These are phyloP conservation scores for Pythium dissotocum DNA, from an alignment of 352 stramenopile genomes.

Conservation along the genomic window DNA sequence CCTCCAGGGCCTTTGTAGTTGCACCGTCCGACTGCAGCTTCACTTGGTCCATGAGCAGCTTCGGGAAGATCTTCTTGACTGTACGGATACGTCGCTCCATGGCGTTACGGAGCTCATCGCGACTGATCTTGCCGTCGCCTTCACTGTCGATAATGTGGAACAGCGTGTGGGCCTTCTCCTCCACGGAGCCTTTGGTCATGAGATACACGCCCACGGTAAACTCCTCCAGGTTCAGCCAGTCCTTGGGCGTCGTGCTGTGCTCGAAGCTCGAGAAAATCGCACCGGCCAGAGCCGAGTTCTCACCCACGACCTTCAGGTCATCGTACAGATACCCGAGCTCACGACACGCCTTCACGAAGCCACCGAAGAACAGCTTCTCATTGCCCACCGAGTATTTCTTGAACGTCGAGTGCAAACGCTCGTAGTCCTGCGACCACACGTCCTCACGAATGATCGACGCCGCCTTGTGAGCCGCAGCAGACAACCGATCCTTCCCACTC, in stretches of 20 bases:
- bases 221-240: slow-evolving; percentile 76
- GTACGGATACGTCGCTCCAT: slow-evolving; percentile 72
- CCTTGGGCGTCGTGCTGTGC: slow-evolving; percentile 45
- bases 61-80: slow-evolving; percentile 77
- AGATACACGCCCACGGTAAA: slow-evolving; percentile 83
- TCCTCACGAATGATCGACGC: slow-evolving; percentile 41
- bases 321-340: slow-evolving; percentile 59
- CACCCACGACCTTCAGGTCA: slow-evolving; percentile 58
- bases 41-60: slow-evolving; percentile 71
- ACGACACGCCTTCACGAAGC: slow-evolving; percentile 62
- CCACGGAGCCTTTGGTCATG: slow-evolving; percentile 78
- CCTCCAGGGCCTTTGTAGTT: slow-evolving; percentile 37
- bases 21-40: slow-evolving; percentile 59
- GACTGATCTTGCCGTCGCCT: slow-evolving; percentile 72
- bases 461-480: slow-evolving; percentile 21
- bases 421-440: slow-evolving; percentile 58
- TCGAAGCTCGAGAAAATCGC: slow-evolving; percentile 80
- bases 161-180: slow-evolving; percentile 76
- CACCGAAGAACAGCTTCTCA: slow-evolving; percentile 60
- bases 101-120: slow-evolving; percentile 67
- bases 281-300: slow-evolving; percentile 62
- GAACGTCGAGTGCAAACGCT: slow-evolving; percentile 51
- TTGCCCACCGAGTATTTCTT: slow-evolving; percentile 49
- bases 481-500: slow-evolving; percentile 6
- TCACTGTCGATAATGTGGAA: slow-evolving; percentile 74